Percentiles rank a stretch among this genome's conserved stretches.
Conservation (phyloP, 140 eudicot species). For the Senecio squalidus region DNA sequence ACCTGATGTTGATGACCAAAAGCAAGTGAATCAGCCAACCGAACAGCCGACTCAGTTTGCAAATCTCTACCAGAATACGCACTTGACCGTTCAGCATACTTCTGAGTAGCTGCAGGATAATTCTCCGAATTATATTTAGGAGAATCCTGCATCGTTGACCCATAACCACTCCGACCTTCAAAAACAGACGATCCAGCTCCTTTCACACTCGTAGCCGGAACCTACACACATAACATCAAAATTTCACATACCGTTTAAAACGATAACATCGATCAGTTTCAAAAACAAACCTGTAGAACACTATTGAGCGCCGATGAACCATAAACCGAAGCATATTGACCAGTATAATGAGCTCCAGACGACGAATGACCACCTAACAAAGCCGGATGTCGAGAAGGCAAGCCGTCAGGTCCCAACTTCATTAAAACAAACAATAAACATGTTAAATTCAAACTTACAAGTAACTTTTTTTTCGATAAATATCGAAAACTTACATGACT, state of each 20-base stretch:
- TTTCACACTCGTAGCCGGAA: constrained; percentile 47
- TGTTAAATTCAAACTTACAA: neutral
- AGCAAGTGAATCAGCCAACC: constrained; percentile 60
- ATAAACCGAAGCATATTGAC: constrained; percentile 67
- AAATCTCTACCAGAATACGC: constrained; percentile 58
- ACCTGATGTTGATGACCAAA: constrained; percentile 80
- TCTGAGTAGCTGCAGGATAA: constrained; percentile 54
- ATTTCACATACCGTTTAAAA: neutral
- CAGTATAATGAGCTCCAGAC: constrained; percentile 57
- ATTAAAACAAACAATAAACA: neutral
- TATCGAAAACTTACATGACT: too few species aligned
- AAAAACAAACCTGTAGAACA: constrained; percentile 53
- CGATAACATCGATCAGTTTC: neutral
- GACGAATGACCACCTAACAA: constrained; percentile 60
- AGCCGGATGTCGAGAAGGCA: constrained; percentile 54
- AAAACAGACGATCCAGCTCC: constrained; percentile 55
- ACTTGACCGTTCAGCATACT: constrained; percentile 59
- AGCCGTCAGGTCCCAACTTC: constrained; percentile 54
- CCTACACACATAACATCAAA: constrained; percentile 30
- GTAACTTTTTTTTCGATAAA: too few species aligned
- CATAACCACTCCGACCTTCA: constrained; percentile 68
- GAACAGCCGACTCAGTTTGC: constrained; percentile 49
- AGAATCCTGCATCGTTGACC: constrained; percentile 53
- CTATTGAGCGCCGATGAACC: constrained; percentile 54
- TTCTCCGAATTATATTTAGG: constrained; percentile 59